Conservation (phyloP, 805 yeast genomes). For the Candida odintsovae region DNA sequence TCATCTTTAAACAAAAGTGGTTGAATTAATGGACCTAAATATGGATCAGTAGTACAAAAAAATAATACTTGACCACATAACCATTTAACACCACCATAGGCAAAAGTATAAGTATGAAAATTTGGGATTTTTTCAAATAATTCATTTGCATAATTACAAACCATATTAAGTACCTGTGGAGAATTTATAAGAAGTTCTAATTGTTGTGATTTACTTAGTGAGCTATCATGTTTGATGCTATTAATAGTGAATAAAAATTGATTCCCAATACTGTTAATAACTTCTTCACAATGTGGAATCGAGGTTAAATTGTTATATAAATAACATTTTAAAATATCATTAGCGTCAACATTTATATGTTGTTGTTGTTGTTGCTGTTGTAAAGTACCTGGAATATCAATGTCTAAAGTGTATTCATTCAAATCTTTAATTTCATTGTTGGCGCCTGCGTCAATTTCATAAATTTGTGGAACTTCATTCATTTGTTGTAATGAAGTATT, state of each 20-base stretch:
- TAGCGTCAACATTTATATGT: conserved; percentile 2
- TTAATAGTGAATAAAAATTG: conserved; percentile 8
- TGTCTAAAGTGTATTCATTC: background rate
- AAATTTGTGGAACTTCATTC: background rate
- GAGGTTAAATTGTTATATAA: conserved; percentile 8
- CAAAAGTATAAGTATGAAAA: conserved; percentile 10
- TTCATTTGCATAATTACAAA: conserved; percentile 10
- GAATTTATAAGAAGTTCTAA: conserved; percentile 8
- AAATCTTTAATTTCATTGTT: background rate
- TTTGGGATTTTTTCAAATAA: conserved; percentile 11
- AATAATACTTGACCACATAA: conserved; percentile 10
- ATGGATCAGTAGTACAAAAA: conserved; percentile 6
- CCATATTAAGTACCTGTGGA: conserved; percentile 9
- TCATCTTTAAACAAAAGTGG: conserved; percentile 8
- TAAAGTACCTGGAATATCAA: conserved; percentile 1
- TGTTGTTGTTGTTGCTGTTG: conserved; percentile 3
- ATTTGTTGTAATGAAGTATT: background rate
- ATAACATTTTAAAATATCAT: conserved; percentile 5
- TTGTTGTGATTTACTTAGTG: background rate
- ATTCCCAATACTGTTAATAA: conserved; percentile 9
- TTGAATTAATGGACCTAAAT: conserved; percentile 6
- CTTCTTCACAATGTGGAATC: conserved; percentile 5
- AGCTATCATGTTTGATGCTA: background rate
- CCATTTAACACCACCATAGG: conserved; percentile 14
- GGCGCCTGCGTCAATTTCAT: background rate